Conservation (phyloP, 106 monocot genomes). For the Gastrodia elata region DNA sequence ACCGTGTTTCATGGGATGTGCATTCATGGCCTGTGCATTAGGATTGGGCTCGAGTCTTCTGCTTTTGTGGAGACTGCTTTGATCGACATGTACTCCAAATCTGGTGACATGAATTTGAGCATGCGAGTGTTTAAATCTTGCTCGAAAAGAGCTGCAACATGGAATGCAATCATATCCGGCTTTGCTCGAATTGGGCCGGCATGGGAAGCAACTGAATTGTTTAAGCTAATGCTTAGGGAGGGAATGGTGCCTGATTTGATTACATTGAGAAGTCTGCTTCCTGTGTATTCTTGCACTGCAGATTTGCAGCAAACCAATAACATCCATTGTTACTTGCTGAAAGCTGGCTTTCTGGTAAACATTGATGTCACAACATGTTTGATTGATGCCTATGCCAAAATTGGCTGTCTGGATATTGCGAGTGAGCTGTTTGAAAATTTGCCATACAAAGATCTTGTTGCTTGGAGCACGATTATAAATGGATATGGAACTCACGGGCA, state of each 20-base stretch:
- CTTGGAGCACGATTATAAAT: conserved; percentile 64
- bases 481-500: conserved; percentile 31
- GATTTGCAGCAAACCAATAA: conserved; percentile 32
- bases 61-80: conserved; percentile 62
- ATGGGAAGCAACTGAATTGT: conserved; percentile 28
- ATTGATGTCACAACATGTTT: conserved; percentile 42
- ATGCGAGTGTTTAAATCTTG: conserved; percentile 21
- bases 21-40: conserved; percentile 45
- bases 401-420: conserved; percentile 42
- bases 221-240: conserved; percentile 40
- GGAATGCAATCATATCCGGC: conserved; percentile 68
- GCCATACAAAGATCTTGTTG: conserved; percentile 38
- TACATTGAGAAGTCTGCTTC: conserved; percentile 59
- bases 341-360: conserved; percentile 24
- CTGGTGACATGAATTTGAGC: conserved; percentile 16
- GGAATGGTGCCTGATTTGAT: conserved; percentile 24
- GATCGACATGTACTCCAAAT: conserved; percentile 55
- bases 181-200: conserved; percentile 18
- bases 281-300: conserved; percentile 48
- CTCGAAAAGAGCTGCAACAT: conserved; percentile 43
- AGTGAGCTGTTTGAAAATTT: conserved; percentile 37
- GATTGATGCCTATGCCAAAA: conserved; percentile 57
- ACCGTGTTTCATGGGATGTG: conserved; percentile 29
- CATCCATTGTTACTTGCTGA: conserved; percentile 47
- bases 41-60: conserved; percentile 28